Evolutionary conservation across 2,329 filamentous ascomycete genomes (phyloP), one percentile per base, ranked within the genome.

Genomic region (Penicillium sp.): DNA sequence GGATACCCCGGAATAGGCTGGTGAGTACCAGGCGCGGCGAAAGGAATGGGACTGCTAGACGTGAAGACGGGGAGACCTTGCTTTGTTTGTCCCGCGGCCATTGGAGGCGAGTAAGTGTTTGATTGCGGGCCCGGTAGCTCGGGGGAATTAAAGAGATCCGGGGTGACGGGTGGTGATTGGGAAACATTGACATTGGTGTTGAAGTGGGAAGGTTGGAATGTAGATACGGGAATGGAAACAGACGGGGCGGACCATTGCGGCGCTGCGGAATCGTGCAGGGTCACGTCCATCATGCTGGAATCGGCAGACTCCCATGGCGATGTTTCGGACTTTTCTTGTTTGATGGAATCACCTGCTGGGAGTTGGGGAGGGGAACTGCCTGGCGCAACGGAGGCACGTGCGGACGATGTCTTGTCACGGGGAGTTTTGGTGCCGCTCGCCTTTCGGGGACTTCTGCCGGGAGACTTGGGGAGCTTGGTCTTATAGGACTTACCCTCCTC

Each of bases 41-140:
- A 81, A 6, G 75, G 77, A 58, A 81, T 81, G 4, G 72, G 69
- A 4, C 76, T 75, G 41, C 66, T 78, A 0, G 82, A 75, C 18
- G 78, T 80, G 59, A 84, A 83, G 0, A 81, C 72, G 2, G 83
- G 82, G 31, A 85, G 69, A 22, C 78, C 77, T 18, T 77, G 70
- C 59, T 74, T 78, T 44, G 75, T 77, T 50, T 69, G 68, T 13
- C 71, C 59, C 2, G 72, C 68, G 18, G 70, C 68, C 31, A 62
- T 64, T 18, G 71, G 62, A 1, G 75, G 71, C 4, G 75, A 70
- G 49, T 69, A 70, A 1, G 71, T 56, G 18, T 64, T 66, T 10
- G 66, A 59, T 43, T 67, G 66, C 24, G 60, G 64, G 3, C 63
- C 60, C 27, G 59, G 39, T 2, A 54, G 13, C 33, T 62, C 52